Evolutionary conservation across 495 filamentous ascomycete species (phyloP).

Genomic region (Hypoxylon trugodes): DNA sequence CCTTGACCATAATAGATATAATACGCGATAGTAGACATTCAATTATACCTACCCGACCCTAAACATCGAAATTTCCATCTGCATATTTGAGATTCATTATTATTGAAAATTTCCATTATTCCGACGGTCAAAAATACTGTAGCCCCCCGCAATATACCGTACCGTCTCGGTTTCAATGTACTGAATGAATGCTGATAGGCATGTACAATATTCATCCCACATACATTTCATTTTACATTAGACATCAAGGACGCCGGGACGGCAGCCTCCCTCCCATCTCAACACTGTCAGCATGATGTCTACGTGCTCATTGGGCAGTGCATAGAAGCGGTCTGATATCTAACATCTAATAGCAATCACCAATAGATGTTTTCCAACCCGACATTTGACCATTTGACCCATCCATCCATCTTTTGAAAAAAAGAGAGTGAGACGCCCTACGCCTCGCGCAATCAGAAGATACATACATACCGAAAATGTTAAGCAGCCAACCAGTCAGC

Average conservation of each 20-base stretch:
- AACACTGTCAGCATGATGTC: conserved; percentile 17
- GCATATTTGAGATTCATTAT: conserved; percentile 26
- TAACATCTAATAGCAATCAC: not conserved
- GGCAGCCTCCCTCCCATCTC: conserved; percentile 8
- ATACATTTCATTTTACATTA: not conserved
- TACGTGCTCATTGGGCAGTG: conserved; percentile 1
- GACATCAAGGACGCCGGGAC: not conserved
- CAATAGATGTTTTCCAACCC: conserved; percentile 4
- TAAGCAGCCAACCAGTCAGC: not conserved
- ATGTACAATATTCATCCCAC: not conserved
- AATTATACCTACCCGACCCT: conserved; percentile 23
- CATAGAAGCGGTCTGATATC: conserved; percentile 11
- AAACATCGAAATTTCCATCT: conserved; percentile 32
- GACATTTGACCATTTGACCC: no score
- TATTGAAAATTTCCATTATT: conserved; percentile 13
- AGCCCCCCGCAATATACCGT: not conserved
- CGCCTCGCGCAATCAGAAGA: no score
- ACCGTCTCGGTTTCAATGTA: conserved; percentile 28
- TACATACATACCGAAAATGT: not conserved
- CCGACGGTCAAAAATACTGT: conserved; percentile 18
- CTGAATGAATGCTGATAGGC: no score
- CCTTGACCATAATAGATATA: conserved; percentile 3
- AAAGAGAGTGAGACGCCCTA: not conserved
- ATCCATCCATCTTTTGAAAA: not conserved
- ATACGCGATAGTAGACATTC: conserved; percentile 8